Conservation (phyloP, 2,329 filamentous ascomycete species). For the Lasiodiplodia sp. region DNA sequence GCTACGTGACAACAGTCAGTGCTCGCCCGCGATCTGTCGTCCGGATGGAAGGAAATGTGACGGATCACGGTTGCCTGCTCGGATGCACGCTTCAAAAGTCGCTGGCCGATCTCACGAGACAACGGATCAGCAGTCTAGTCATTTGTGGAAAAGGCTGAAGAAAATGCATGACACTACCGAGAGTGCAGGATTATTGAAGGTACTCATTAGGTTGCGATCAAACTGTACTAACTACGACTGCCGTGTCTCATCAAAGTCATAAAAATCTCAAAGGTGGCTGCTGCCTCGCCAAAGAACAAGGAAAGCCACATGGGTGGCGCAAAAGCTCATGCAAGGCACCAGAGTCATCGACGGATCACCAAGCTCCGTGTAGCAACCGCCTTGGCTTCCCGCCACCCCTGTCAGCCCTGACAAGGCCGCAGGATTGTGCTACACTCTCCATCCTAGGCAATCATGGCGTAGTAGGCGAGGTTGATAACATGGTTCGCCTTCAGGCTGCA, state of each 20-base stretch:
- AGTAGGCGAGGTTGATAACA: constrained; percentile 1
- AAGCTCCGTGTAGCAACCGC: constrained; percentile 18
- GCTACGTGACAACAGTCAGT: neutral
- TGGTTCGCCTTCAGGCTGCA: constrained; percentile 13
- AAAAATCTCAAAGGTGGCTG: neutral
- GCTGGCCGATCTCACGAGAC: neutral
- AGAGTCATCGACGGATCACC: constrained; percentile 19
- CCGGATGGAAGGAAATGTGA: neutral
- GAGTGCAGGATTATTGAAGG: neutral
- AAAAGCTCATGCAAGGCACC: constrained; percentile 13
- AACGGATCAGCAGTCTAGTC: neutral
- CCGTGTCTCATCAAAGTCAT: constrained; percentile 22
- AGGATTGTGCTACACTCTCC: neutral
- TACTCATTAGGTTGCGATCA: constrained; percentile 22
- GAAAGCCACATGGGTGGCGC: constrained; percentile 14
- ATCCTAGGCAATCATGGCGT: constrained; percentile 16
- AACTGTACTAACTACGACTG: constrained; percentile 4
- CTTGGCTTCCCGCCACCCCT: constrained; percentile 8
- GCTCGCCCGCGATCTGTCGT: neutral
- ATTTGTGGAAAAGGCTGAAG: neutral
- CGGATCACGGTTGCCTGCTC: constrained; percentile 9
- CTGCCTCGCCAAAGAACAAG: neutral
- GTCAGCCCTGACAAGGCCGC: constrained; percentile 2
- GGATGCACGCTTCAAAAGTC: constrained; percentile 2
- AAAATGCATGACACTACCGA: constrained; percentile 6